Conservation (phyloP, 129 eudicot genomes). For the Cynara cardunculus region DNA sequence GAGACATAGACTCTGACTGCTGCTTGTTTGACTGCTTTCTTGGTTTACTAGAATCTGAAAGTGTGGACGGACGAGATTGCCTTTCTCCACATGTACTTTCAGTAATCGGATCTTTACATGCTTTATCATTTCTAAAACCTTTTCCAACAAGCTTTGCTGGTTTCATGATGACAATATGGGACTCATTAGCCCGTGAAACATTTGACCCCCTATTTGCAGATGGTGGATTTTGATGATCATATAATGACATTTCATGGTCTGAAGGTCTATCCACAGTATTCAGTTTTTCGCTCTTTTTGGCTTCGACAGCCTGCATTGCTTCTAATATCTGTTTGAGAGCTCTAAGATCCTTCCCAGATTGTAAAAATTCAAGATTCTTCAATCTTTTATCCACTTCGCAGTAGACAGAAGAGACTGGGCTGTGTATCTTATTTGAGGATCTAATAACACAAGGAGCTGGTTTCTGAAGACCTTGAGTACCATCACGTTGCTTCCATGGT, state of each 20-base stretch:
- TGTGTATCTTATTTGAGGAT: constrained; percentile 27
- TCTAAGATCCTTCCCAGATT: constrained; percentile 94
- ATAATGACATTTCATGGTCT: constrained; percentile 28
- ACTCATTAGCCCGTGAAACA: constrained; percentile 35
- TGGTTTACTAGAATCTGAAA: constrained; percentile 52
- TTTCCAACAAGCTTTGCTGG: constrained; percentile 63
- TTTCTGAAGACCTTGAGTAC: constrained; percentile 41
- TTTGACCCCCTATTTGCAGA: constrained; percentile 27
- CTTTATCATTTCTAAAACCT: constrained; percentile 29
- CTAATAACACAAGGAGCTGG: constrained; percentile 33
- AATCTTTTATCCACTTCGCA: constrained; percentile 84
- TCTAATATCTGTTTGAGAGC: constrained; percentile 93
- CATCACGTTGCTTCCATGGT: constrained; percentile 78
- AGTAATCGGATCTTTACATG: constrained; percentile 32
- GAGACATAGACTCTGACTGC: constrained; percentile 46
- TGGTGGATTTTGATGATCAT: constrained; percentile 6
- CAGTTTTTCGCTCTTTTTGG: constrained; percentile 26
- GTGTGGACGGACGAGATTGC: constrained; percentile 49
- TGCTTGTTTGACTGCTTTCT: constrained; percentile 50
- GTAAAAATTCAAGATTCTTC: constrained; percentile 69
- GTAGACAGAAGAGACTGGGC: constrained; percentile 53
- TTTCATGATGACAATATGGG: constrained; percentile 85
- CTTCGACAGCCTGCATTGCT: constrained; percentile 67
- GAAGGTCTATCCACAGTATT: constrained; percentile 20
- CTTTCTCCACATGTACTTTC: constrained; percentile 36